These are phyloP conservation scores for Tetrahymena elliotti DNA, from an alignment of 73 alveolate species.

Conservation along the genomic window DNA sequence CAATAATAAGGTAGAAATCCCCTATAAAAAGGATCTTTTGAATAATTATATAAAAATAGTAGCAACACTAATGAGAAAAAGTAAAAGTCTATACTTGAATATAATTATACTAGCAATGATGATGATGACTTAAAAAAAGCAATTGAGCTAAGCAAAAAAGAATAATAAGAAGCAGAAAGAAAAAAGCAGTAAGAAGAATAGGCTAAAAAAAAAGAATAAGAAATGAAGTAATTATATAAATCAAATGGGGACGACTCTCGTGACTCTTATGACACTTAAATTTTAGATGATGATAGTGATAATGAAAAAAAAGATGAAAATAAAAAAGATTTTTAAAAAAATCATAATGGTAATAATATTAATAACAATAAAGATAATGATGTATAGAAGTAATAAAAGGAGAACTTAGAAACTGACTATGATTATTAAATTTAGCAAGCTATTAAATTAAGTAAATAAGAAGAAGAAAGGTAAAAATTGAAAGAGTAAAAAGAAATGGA, in stretches of 20 bases:
- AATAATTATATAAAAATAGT: no score
- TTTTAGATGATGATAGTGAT: background rate
- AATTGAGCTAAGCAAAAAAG: background rate
- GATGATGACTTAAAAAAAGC: background rate
- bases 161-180: background rate
- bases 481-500: background rate
- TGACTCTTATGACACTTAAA: background rate
- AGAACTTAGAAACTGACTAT: background rate
- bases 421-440: background rate
- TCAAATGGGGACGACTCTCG: background rate
- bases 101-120: background rate
- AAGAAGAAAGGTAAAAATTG: background rate
- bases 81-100: background rate
- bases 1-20: background rate
- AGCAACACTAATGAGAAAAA: no score
- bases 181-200: background rate
- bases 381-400: no score
- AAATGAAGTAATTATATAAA: background rate
- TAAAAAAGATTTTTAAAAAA: background rate
- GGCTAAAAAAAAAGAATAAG: no score
- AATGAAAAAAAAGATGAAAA: no score
- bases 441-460: background rate
- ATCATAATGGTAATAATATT: no score
- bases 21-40: background rate
- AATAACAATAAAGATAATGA: no score